phyloP scores from a whole-genome alignment of 306 rosid species.

The Medicago lupulina region DNA sequence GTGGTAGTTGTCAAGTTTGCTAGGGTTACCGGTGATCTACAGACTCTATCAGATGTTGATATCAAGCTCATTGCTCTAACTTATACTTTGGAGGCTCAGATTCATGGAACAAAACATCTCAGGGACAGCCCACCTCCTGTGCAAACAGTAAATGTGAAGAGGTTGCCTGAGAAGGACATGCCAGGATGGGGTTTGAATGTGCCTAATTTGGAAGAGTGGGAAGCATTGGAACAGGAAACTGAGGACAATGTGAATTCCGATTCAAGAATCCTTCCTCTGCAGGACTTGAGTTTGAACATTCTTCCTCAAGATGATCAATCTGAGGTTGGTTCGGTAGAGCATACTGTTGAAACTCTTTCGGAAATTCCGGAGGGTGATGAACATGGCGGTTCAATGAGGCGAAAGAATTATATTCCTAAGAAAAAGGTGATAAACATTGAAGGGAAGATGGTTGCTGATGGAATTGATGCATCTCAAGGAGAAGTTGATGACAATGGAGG shows the following conservation, averaged over 20 bases:
- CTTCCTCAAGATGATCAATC: constrained; percentile 55
- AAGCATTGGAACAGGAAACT: constrained; percentile 65
- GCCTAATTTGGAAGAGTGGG: constrained; percentile 89
- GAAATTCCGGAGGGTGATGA: constrained; percentile 54
- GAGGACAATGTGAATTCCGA: constrained; percentile 52
- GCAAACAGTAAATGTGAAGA: constrained; percentile 67
- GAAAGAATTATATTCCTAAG: constrained; percentile 56
- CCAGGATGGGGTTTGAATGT: constrained; percentile 98
- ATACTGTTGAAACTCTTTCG: constrained; percentile 41
- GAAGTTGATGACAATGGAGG: constrained; percentile 64
- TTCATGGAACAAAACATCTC: constrained; percentile 76
- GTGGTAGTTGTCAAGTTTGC: constrained; percentile 80
- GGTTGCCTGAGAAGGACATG: constrained; percentile 90
- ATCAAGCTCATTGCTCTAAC: constrained; percentile 82
- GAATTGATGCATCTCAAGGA: constrained; percentile 87
- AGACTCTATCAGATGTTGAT: constrained; percentile 95
- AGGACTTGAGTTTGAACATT: constrained; percentile 69
- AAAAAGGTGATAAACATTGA: constrained; percentile 74
- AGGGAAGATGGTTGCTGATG: constrained; percentile 77
- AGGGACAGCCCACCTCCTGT: constrained; percentile 83
- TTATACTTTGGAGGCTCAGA: constrained; percentile 75
- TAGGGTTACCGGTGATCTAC: constrained; percentile 88
- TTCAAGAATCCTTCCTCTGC: constrained; percentile 83
- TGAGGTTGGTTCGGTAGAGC: constrained; percentile 50
- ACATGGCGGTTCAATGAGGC: constrained; percentile 41